Evolutionary conservation across 1,284 basidiomycete genomes (phyloP).

Genomic region (Laetiporus sulphureus): DNA sequence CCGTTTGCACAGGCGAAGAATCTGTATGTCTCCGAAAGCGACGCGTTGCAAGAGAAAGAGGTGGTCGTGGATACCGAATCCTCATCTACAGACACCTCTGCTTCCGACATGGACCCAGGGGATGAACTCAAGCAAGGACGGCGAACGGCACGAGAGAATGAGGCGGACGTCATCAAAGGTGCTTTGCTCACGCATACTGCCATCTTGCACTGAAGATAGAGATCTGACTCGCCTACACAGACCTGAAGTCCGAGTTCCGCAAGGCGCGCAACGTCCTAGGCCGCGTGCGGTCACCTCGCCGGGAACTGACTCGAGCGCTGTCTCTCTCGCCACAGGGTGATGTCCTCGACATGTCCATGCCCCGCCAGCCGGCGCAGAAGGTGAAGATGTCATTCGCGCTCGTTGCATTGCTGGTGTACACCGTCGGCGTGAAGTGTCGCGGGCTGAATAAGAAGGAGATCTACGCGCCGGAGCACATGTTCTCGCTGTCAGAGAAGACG

Average conservation of each 20-base stretch:
- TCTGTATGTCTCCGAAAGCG: conserved; percentile 37
- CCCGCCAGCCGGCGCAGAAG: conserved; percentile 28
- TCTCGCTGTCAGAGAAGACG: conserved; percentile 89
- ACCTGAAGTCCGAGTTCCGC: conserved; percentile 29
- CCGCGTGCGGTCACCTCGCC: conserved; percentile 26
- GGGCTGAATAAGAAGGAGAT: conserved; percentile 88
- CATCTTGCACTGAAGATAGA: too few species aligned
- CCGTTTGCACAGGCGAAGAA: conserved; percentile 50
- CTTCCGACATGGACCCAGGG: conserved; percentile 33
- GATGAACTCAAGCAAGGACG: conserved; percentile 27
- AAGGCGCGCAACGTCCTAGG: conserved; percentile 32
- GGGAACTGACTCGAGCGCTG: conserved; percentile 6
- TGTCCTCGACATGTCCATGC: not conserved
- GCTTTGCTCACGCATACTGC: not conserved
- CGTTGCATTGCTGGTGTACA: conserved; percentile 83
- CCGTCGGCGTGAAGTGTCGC: conserved; percentile 91
- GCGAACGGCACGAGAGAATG: conserved; percentile 23
- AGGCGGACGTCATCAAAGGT: conserved; percentile 26
- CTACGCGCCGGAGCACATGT: conserved; percentile 87
- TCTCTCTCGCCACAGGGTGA: conserved; percentile 2
- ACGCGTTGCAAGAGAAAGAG: conserved; percentile 33
- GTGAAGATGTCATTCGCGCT: conserved; percentile 72
- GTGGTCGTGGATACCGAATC: conserved; percentile 37
- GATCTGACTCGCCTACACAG: conserved; percentile 8
- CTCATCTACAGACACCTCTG: conserved; percentile 37